Base-by-base conservation (phyloP, 2,329 filamentous ascomycete genomes). In the Cladobotryum protrusum region DNA sequence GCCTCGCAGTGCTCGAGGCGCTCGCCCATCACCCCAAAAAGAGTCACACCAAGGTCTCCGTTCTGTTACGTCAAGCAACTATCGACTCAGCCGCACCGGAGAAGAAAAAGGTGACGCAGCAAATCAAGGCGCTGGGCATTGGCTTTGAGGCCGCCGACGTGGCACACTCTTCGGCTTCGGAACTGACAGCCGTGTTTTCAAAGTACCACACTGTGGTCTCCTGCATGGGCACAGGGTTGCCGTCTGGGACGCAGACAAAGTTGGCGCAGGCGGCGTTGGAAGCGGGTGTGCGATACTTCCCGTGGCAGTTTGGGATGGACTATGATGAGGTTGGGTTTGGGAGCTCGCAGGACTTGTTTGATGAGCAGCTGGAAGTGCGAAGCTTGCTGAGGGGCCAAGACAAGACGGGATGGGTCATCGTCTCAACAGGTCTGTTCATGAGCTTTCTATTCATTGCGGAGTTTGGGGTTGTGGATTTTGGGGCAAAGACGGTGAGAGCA, bases 241-340 rank as follows among this genome's bases (percentile, higher is more conserved):
- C 77, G 0, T 48, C 72, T 0, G 79, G 77, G 1, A 80, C 75
- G 0, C 78, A 87, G 59, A 54, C 72, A 1, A 85, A 84, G 57
- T 67, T 87, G 15, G 66, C 77, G 0, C 59, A 69, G 11, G 82
- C 83, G 0, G 77, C 75, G 0, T 64, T 87, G 0, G 62, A 65
- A 11, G 81, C 77, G 0, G 64, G 68, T 0, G 73, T 76, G 0
- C 56, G 65, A 13, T 88, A 76, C 59, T 74, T 88, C 15, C 85
- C 85, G 0, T 89, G 85, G 85, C 85, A 89, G 63, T 88, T 83
- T 61, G 85, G 85, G 1, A 78, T 87, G 19, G 82, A 89, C 60
- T 89, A 88, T 64, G 83, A 88, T 50, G 61, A 69, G 24, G 79
- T 87, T 14, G 82, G 82, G 0, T 63, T 68, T 0, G 76, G 77